Conservation (phyloP, 139 green algal species). For the Klebsormidium nitens region DNA sequence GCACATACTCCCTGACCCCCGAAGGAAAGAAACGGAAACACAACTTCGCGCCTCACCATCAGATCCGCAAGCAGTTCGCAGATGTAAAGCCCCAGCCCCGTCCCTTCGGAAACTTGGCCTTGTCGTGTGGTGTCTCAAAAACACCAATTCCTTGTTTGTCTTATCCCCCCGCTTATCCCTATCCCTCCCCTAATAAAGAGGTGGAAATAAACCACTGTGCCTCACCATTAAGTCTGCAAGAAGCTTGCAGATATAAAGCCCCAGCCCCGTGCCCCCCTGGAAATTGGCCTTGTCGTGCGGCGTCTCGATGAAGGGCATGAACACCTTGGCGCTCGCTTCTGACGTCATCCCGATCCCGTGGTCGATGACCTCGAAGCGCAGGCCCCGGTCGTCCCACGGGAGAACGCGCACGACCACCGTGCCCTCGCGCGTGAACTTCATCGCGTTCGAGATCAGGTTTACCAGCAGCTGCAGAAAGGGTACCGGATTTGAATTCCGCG, state of each 20-base stretch:
- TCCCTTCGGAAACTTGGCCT: no score
- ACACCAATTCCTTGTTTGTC: no score
- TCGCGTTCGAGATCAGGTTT: slow-evolving; percentile 31
- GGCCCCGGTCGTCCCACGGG: not conserved
- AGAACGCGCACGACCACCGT: slow-evolving; percentile 7
- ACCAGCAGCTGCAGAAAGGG: slow-evolving; percentile 21
- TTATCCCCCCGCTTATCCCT: no score
- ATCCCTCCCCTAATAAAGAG: no score
- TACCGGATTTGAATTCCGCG: no score
- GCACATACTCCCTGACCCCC: no score
- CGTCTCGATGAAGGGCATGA: slow-evolving; percentile 26
- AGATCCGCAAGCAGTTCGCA: no score
- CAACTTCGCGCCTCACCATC: no score
- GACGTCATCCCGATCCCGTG: slow-evolving; percentile 3
- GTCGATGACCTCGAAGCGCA: slow-evolving; percentile 34
- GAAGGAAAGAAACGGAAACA: no score
- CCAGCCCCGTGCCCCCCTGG: not conserved
- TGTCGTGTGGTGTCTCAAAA: no score
- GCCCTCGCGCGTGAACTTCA: slow-evolving; percentile 9
- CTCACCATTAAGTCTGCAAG: slow-evolving; percentile 24
- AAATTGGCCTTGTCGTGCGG: not conserved
- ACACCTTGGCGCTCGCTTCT: slow-evolving; percentile 3
- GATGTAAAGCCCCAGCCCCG: no score
- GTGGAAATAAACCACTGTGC: no score
- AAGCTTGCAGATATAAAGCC: slow-evolving; percentile 14